A percentile compares a stretch with the other conserved stretches of the same genome.
phyloP scores from a whole-genome alignment of 306 rosid genomes.

The Lupinus albus region DNA sequence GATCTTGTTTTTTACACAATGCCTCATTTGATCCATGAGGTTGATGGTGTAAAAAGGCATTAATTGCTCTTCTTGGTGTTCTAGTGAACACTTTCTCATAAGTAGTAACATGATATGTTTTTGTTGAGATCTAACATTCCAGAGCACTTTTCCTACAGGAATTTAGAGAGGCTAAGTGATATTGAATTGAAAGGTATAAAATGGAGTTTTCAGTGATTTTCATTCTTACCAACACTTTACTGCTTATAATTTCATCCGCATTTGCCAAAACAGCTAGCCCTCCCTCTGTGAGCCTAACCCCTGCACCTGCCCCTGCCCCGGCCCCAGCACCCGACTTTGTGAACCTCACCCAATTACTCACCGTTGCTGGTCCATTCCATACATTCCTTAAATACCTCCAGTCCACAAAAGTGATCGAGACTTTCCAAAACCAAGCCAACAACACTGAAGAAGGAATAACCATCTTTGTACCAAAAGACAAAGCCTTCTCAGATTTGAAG shows the following conservation, averaged over 20 bases:
- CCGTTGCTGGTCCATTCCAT: conserved; percentile 88
- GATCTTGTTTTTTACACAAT: not conserved
- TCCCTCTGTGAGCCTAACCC: conserved; percentile 65
- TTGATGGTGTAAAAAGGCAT: not conserved
- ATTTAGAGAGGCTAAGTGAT: conserved; percentile 57
- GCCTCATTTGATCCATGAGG: not conserved
- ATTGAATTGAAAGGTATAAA: conserved; percentile 27
- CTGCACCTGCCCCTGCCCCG: conserved; percentile 94
- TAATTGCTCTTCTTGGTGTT: too few relatives aligned
- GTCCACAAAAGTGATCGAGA: conserved; percentile 82
- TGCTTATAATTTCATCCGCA: conserved; percentile 60
- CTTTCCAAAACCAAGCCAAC: conserved; percentile 94
- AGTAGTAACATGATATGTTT: not conserved
- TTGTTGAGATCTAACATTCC: conserved; percentile 44
- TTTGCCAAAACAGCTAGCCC: conserved; percentile 66
- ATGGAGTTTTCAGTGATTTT: conserved; percentile 63
- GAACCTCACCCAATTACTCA: conserved; percentile 73
- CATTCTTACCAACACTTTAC: conserved; percentile 49
- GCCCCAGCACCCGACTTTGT: conserved; percentile 77
- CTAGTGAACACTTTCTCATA: conserved; percentile 1
- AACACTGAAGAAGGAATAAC: conserved; percentile 89
- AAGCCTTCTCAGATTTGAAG: conserved; percentile 62
- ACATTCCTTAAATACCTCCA: conserved; percentile 71
- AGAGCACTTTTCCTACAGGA: conserved; percentile 53
- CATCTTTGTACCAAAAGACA: conserved; percentile 79